Conservation (phyloP, 495 filamentous ascomycete genomes). For the Neurospora tetrasperma region DNA sequence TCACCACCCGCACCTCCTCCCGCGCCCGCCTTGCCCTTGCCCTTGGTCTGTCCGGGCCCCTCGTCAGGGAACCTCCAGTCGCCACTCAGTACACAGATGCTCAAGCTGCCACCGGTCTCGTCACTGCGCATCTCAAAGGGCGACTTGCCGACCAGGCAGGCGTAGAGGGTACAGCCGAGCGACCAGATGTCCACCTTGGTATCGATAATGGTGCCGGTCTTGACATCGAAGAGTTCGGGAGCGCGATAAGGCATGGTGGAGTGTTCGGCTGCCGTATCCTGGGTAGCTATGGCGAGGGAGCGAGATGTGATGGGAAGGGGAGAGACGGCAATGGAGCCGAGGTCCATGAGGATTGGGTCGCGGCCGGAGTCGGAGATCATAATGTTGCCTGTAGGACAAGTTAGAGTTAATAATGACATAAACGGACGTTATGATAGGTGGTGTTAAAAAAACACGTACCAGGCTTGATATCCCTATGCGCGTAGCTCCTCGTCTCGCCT, state of each 20-base stretch:
- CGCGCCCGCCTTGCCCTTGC: conserved; percentile 42
- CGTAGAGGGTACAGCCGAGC: conserved; percentile 89
- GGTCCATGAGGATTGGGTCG: conserved; percentile 94
- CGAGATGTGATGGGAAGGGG: conserved; percentile 90
- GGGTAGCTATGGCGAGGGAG: conserved; percentile 78
- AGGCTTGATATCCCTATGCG: conserved; percentile 95
- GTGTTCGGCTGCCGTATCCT: conserved; percentile 91
- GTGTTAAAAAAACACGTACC: conserved; percentile 39
- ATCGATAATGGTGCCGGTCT: conserved; percentile 84
- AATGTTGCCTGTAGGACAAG: conserved; percentile 61
- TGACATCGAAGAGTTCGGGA: conserved; percentile 95
- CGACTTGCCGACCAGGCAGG: conserved; percentile 88
- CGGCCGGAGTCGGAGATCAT: conserved; percentile 87
- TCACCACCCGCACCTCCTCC: conserved; percentile 9
- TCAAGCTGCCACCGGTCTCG: conserved; percentile 88
- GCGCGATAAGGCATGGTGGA: conserved; percentile 98
- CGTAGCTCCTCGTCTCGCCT: conserved; percentile 67
- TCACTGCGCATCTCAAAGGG: conserved; percentile 93
- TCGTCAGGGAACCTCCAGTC: conserved; percentile 95
- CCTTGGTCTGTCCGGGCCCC: conserved; percentile 37
- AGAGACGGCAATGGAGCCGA: conserved; percentile 80
- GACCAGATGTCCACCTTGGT: conserved; percentile 99
- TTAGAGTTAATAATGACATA: conserved; percentile 5
- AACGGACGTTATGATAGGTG: not conserved
- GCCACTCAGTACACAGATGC: conserved; percentile 80